Conservation (phyloP, 2,329 filamentous ascomycete genomes). For the Clarireedia hainanense region DNA sequence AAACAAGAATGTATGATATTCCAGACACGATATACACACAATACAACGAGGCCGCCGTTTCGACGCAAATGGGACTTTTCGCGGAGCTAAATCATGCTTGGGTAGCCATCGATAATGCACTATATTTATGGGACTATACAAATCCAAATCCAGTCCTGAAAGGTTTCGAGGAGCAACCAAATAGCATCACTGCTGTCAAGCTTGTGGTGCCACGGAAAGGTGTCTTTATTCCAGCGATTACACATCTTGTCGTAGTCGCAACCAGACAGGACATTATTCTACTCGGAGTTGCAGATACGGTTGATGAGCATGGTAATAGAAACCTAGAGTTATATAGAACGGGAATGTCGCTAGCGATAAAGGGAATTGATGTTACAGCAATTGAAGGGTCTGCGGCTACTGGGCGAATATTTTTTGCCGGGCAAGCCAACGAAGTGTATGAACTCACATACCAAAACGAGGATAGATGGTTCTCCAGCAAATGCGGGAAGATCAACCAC, state of each 20-base stretch:
- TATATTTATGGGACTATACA: conserved; percentile 98
- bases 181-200: conserved; percentile 86
- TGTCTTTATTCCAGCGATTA: conserved; percentile 82
- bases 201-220: conserved; percentile 76
- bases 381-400: conserved; percentile 71
- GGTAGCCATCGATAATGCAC: conserved; percentile 89
- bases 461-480: conserved; percentile 90
- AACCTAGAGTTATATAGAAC: conserved; percentile 80
- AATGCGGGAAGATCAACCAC: conserved; percentile 84
- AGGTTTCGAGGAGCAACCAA: conserved; percentile 81
- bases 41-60: conserved; percentile 78
- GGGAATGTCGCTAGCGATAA: conserved; percentile 70
- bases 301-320: conserved; percentile 61
- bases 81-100: conserved; percentile 92
- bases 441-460: conserved; percentile 96
- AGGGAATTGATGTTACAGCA: conserved; percentile 66
- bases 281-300: conserved; percentile 68
- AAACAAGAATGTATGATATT: conserved; percentile 77
- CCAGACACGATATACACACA: conserved; percentile 89
- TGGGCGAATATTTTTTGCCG: conserved; percentile 90
- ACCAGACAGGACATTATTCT: conserved; percentile 79
- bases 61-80: conserved; percentile 92
- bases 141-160: conserved; percentile 84
- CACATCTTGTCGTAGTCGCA: conserved; percentile 80
- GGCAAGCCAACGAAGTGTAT: conserved; percentile 78